phyloP scores from a whole-genome alignment of 164 flowering plant genomes.

The Chimonanthus salicifolius region DNA sequence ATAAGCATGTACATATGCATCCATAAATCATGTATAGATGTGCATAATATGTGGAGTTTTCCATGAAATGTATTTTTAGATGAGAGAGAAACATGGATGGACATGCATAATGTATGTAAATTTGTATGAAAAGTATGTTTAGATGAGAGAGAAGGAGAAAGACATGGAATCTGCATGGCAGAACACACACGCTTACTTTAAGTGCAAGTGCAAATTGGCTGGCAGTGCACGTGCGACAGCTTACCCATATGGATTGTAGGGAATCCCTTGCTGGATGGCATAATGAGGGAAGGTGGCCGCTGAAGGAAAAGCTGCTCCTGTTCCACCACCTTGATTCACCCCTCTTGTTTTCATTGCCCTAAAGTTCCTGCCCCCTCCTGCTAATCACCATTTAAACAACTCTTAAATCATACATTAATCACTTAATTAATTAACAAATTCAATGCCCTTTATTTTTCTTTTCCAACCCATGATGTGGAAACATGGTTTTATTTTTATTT shows the following conservation, averaged over 20 bases:
- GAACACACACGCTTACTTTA: neutral
- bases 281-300: conserved; percentile 86
- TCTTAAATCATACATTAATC: neutral
- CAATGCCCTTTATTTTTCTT: neutral
- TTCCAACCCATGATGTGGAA: no score
- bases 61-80: no score
- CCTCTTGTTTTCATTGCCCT: conserved; percentile 47
- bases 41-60: no score
- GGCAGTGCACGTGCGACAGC: conserved; percentile 2
- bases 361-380: conserved; percentile 40
- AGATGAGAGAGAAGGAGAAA: no score
- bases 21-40: no score
- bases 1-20: no score
- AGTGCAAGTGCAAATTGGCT: conserved; percentile 4
- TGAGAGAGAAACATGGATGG: no score
- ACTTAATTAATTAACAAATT: neutral
- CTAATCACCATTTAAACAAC: neutral
- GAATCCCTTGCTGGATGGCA: conserved; percentile 86
- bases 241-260: conserved; percentile 68
- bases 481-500: no score
- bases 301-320: conserved; percentile 57
- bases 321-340: conserved; percentile 20
- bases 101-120: no score
- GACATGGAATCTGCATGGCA: no score
- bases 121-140: no score